Percentiles rank a stretch among this genome's conserved stretches.
These are phyloP conservation scores for Kitagawia praeruptora DNA, from an alignment of 129 eudicot genomes.

Conservation along the genomic window DNA sequence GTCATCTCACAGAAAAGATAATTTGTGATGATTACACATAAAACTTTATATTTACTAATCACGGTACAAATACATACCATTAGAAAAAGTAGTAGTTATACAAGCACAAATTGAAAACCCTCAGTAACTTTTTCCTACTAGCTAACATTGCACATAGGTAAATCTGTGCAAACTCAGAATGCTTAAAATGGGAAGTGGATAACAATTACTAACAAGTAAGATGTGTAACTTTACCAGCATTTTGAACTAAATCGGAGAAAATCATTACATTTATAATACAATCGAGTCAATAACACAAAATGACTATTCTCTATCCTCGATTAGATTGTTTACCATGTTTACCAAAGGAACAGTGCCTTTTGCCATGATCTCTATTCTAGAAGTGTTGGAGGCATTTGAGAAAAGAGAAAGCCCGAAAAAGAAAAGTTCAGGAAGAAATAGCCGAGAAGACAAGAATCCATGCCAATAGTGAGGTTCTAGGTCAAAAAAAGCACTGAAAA, in stretches of 20 bases:
- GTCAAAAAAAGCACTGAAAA: slow-evolving; percentile 88
- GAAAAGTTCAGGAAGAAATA: slow-evolving; percentile 80
- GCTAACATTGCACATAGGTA: background rate
- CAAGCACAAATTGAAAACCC: background rate
- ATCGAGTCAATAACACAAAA: background rate
- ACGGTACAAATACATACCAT: background rate
- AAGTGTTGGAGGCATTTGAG: slow-evolving; percentile 65
- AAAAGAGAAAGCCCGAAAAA: slow-evolving; percentile 85
- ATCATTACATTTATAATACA: slow-evolving; percentile 5
- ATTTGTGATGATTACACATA: background rate
- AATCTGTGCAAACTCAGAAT: background rate
- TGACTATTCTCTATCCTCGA: slow-evolving; percentile 52
- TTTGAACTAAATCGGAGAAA: background rate
- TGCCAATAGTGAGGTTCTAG: slow-evolving; percentile 98
- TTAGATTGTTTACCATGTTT: slow-evolving; percentile 69
- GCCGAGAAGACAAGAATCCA: slow-evolving; percentile 91
- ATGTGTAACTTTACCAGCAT: background rate
- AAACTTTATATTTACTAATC: background rate
- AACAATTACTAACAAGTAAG: background rate
- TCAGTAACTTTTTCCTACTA: background rate
- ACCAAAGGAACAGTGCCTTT: slow-evolving; percentile 92
- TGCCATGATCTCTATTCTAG: slow-evolving; percentile 89
- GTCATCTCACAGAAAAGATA: background rate
- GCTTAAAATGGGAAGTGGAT: background rate
- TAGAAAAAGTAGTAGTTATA: background rate